A percentile compares a stretch with the other conserved stretches of the same genome.
phyloP scores from a whole-genome alignment of 768 basidiomycete genomes.

The Pholiota molesta region DNA sequence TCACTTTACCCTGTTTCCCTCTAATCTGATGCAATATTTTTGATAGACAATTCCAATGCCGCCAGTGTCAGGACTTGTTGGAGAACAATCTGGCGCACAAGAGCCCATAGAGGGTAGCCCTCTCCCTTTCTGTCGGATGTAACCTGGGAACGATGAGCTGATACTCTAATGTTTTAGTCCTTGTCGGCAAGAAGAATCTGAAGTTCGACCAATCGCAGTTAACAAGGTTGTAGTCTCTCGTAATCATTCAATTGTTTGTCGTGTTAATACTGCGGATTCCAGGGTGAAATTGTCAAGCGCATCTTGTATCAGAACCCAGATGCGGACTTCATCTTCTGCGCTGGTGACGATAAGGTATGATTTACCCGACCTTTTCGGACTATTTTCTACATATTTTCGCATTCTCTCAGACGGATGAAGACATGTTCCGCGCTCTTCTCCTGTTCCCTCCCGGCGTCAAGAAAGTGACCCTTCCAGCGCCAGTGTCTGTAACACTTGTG shows the following conservation, averaged over 20 bases:
- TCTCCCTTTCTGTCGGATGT: not conserved
- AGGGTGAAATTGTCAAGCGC: conserved; percentile 96
- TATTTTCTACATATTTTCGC: not conserved
- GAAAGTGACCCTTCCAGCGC: conserved; percentile 58
- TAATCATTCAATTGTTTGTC: not conserved
- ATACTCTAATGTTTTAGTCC: conserved; percentile 48
- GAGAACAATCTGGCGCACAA: conserved; percentile 94
- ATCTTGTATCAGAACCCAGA: conserved; percentile 93
- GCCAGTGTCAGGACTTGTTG: conserved; percentile 94
- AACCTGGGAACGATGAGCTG: not conserved
- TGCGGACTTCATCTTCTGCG: conserved; percentile 95
- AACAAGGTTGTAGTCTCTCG: conserved; percentile 65
- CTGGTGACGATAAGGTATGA: conserved; percentile 92
- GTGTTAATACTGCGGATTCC: not conserved
- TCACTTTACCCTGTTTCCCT: not conserved
- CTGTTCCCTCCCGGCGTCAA: conserved; percentile 53
- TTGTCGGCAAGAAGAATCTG: conserved; percentile 97
- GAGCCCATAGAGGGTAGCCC: conserved; percentile 84
- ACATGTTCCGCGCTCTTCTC: conserved; percentile 94
- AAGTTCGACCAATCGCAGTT: conserved; percentile 92
- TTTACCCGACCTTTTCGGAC: not conserved
- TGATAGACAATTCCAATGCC: conserved; percentile 84
- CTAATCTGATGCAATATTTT: conserved; percentile 6
- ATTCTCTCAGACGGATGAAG: conserved; percentile 82
- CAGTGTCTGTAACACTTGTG: conserved; percentile 55